Percentiles rank a stretch among this genome's conserved stretches.
Conservation (phyloP, 306 rosid genomes). For the Glycine soja region DNA sequence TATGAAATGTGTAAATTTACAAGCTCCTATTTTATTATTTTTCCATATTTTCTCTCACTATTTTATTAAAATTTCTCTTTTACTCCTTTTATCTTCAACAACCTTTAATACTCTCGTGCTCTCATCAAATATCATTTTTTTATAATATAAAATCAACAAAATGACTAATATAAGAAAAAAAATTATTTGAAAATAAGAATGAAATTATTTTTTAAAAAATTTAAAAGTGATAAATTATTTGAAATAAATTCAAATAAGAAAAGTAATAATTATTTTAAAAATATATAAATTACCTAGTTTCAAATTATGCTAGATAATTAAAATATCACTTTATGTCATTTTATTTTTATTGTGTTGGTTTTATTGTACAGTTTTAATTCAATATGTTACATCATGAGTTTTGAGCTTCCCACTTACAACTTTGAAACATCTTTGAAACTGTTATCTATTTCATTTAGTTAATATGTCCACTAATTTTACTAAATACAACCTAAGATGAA, state of each 20-base stretch:
- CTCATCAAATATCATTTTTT: neutral
- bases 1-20: neutral
- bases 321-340: neutral
- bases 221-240: neutral
- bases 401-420: neutral
- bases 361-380: neutral
- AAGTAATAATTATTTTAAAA: no score
- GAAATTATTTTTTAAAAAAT: neutral
- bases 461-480: neutral
- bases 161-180: neutral
- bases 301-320: neutral
- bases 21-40: neutral
- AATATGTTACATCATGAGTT: neutral
- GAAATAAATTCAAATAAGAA: no score
- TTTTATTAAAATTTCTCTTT: neutral
- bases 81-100: neutral
- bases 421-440: neutral
- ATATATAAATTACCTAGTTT: no score
- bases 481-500: neutral
- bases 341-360: no score
- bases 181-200: neutral
- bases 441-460: neutral
- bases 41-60: neutral
- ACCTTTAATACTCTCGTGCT: neutral
- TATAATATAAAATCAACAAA: neutral